Conservation (phyloP, 2,329 filamentous ascomycete genomes). For the Diaporthe vaccinii region DNA sequence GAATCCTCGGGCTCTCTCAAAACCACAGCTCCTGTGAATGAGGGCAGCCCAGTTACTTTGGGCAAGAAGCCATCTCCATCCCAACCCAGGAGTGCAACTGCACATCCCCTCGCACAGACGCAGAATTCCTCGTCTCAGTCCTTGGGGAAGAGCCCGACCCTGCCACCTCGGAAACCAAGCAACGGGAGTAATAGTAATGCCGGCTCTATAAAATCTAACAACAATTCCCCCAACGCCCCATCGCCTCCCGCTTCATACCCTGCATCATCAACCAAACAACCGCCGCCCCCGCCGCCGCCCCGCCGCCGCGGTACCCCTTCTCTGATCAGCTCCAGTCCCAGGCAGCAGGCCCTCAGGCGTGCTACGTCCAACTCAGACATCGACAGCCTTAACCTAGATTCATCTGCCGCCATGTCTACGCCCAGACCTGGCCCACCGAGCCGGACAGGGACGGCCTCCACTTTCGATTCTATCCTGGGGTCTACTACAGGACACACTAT, state of each 20-base stretch:
- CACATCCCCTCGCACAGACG: constrained; percentile 57
- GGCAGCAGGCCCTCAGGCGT: constrained; percentile 48
- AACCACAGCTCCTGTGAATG: constrained; percentile 44
- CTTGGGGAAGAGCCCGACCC: constrained; percentile 43
- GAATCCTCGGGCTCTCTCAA: constrained; percentile 50
- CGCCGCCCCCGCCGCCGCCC: constrained; percentile 62
- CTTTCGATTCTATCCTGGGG: constrained; percentile 39
- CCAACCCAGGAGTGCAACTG: constrained; percentile 42
- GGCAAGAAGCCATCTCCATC: constrained; percentile 51
- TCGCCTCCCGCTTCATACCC: constrained; percentile 33
- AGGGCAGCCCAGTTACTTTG: constrained; percentile 50
- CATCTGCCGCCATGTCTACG: constrained; percentile 44
- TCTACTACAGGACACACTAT: constrained; percentile 44
- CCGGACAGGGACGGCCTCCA: constrained; percentile 36
- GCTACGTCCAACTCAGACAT: constrained; percentile 54
- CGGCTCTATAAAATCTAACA: constrained; percentile 38
- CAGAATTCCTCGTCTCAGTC: constrained; percentile 56
- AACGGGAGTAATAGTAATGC: constrained; percentile 40
- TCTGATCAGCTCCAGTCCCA: constrained; percentile 51
- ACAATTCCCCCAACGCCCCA: constrained; percentile 23
- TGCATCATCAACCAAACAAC: constrained; percentile 39
- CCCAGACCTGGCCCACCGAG: constrained; percentile 35
- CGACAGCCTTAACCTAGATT: constrained; percentile 52
- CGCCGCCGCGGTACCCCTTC: constrained; percentile 60
- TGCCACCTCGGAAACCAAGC: constrained; percentile 27